Evolutionary conservation across 2,329 filamentous ascomycete genomes (phyloP).

Genomic region (Aureobasidium sp.): DNA sequence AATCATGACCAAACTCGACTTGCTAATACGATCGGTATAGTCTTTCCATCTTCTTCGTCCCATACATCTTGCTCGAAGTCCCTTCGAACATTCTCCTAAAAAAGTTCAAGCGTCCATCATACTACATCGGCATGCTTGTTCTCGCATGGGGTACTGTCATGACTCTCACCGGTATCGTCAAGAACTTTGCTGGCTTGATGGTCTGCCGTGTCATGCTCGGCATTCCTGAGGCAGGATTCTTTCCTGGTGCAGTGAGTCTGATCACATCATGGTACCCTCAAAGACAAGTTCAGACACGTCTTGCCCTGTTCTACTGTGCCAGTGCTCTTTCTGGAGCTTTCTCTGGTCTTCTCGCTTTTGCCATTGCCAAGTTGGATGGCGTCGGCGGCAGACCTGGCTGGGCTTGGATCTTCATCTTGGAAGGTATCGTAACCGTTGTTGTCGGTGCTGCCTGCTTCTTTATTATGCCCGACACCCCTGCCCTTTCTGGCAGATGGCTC

Average conservation of each 20-base stretch:
- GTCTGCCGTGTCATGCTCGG: conserved; percentile 55
- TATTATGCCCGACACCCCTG: conserved; percentile 46
- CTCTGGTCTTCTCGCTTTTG: conserved; percentile 24
- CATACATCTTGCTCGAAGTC: conserved; percentile 27
- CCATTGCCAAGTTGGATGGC: conserved; percentile 36
- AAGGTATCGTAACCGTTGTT: conserved; percentile 47
- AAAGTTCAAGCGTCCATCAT: conserved; percentile 22
- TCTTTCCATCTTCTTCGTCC: conserved; percentile 28
- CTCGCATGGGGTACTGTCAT: conserved; percentile 25
- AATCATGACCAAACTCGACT: conserved; percentile 22
- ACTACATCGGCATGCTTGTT: conserved; percentile 24
- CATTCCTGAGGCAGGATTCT: conserved; percentile 63
- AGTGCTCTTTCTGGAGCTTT: conserved; percentile 24
- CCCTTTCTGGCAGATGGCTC: conserved; percentile 26
- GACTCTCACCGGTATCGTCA: conserved; percentile 25
- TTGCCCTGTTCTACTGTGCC: conserved; percentile 23
- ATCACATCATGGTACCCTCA: conserved; percentile 22
- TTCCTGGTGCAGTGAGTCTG: conserved; percentile 34
- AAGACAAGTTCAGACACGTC: conserved; percentile 21
- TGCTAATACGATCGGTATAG: conserved; percentile 22
- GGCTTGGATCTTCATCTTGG: conserved; percentile 45
- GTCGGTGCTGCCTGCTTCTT: conserved; percentile 48
- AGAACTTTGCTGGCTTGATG: conserved; percentile 26
- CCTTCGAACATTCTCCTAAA: conserved; percentile 22
- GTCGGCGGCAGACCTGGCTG: conserved; percentile 38